phyloP scores from a whole-genome alignment of 2,329 filamentous ascomycete species.

The Aspergillus tubingensis region DNA sequence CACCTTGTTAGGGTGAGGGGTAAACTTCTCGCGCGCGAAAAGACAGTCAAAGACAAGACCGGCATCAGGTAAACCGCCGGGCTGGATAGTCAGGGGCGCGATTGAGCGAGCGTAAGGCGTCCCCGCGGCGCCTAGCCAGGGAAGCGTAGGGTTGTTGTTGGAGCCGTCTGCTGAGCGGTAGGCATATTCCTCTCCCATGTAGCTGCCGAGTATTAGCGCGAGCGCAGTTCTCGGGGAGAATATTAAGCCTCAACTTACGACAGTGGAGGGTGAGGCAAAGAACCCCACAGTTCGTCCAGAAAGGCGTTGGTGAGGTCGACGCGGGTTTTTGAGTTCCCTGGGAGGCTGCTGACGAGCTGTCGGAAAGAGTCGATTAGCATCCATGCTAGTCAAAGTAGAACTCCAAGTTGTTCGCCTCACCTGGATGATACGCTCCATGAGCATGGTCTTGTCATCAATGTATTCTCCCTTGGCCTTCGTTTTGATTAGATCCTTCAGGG shows the following conservation, averaged over 20 bases:
- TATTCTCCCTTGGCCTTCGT: slow-evolving; percentile 65
- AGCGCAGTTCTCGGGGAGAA: neutral
- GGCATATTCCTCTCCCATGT: slow-evolving; percentile 56
- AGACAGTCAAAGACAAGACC: slow-evolving; percentile 50
- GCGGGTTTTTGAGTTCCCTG: slow-evolving; percentile 62
- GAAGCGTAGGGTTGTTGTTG: slow-evolving; percentile 68
- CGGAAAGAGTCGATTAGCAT: neutral
- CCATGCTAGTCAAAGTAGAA: neutral
- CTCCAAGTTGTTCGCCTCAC: slow-evolving; percentile 29
- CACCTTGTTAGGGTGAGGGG: slow-evolving; percentile 67
- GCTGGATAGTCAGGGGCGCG: slow-evolving; percentile 59
- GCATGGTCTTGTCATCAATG: slow-evolving; percentile 73
- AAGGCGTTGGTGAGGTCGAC: slow-evolving; percentile 67
- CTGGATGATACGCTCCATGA: slow-evolving; percentile 72
- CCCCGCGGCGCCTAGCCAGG: slow-evolving; percentile 66
- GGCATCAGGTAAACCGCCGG: slow-evolving; percentile 69
- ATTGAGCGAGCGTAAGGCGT: slow-evolving; percentile 68
- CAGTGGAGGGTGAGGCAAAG: slow-evolving; percentile 70
- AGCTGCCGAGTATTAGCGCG: slow-evolving; percentile 29
- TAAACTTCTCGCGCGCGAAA: slow-evolving; percentile 46
- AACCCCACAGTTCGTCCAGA: slow-evolving; percentile 69
- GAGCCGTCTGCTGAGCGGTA: slow-evolving; percentile 72
- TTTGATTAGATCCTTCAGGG: slow-evolving; percentile 62
- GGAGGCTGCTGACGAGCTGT: slow-evolving; percentile 66
- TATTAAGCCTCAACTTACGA: slow-evolving; percentile 48